Evolutionary conservation across 164 flowering plant species (phyloP), one percentile per base, ranked within the genome.

Genomic region (Litsea cubeba): DNA sequence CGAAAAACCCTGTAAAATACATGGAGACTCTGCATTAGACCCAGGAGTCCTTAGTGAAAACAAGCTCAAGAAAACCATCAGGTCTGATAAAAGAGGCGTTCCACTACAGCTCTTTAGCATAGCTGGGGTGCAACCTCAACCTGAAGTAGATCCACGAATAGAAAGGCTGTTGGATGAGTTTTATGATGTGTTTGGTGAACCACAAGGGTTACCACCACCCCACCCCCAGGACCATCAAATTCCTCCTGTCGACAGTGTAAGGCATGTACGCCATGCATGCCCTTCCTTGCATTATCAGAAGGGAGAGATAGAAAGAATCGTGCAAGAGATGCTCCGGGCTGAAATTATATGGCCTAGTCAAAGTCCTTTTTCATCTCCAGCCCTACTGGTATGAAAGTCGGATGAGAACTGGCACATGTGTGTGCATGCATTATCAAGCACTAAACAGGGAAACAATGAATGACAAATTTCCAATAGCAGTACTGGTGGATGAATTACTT

Each of bases 401-500:
- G 11, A 71, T 28, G 64, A 4, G 14, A 71, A 20, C 23, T 71
- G 73, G 73, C 22, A 35, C 10, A 25, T 57, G 46, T 71, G 64
- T 26, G 50, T 20, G 6, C 65, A 71, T 20, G 6, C 65, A 71
- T 54, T 71, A 71, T 58, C n/a, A 20, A 18, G 46, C 73, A 0
- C 65, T 71, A 1, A 51, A 71, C 22, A 7, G 18, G 23, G 65
- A 26, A 28, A 71, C 22, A 12, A 8, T 51, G 46, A 57, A 71
- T 57, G 73, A 71, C 11, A 40, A 58, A 1, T 26, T 51, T 58
- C 46, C 12, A 10, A 71, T 71, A 26, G 40, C 22, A 54, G 46
- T 58, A n/a, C n/a, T n/a, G 40, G 64, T 71, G 35, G 73, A 57
- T 3, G n/a, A 71, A 71, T 28, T 71, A 2, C 46, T 71, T 12